A percentile compares a stretch with the other conserved stretches of the same genome.
Conservation (phyloP, 768 basidiomycete species). For the Termitomyces sp. region DNA sequence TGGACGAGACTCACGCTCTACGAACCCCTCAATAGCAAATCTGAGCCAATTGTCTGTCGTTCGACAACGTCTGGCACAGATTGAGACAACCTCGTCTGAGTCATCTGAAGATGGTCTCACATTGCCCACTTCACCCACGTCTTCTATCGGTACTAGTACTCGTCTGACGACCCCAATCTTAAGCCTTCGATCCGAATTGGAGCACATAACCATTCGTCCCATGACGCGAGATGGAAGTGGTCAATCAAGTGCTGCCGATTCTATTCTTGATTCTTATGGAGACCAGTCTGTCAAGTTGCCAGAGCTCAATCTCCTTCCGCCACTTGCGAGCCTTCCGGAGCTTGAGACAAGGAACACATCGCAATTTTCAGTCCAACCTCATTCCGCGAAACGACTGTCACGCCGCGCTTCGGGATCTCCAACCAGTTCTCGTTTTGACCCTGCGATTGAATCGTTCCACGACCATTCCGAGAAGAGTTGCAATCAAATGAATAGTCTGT, state of each 20-base stretch:
- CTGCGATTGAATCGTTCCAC: slow-evolving; percentile 13
- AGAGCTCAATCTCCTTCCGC: not conserved
- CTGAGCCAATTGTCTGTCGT: slow-evolving; percentile 64
- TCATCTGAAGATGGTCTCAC: slow-evolving; percentile 10
- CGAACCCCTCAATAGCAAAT: slow-evolving; percentile 62
- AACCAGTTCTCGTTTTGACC: not conserved
- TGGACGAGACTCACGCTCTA: slow-evolving; percentile 16
- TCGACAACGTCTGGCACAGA: slow-evolving; percentile 61
- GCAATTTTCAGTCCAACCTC: not conserved
- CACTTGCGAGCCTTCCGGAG: not conserved
- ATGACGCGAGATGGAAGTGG: slow-evolving; percentile 13
- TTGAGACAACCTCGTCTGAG: slow-evolving; percentile 39
- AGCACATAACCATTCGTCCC: not conserved
- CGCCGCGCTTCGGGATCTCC: not conserved
- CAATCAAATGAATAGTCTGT: slow-evolving; percentile 3
- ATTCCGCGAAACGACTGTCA: not conserved
- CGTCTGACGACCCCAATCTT: slow-evolving; percentile 15
- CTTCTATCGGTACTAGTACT: slow-evolving; percentile 11
- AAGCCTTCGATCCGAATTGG: not conserved
- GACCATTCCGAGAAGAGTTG: slow-evolving; percentile 9
- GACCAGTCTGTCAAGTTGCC: not conserved
- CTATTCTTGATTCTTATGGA: slow-evolving; percentile 28
- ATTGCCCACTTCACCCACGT: slow-evolving; percentile 13
- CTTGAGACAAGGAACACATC: not conserved
- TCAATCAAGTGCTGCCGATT: slow-evolving; percentile 19